Conservation (phyloP, 108 stramenopile species). For the Nitzschia inconspicua region DNA sequence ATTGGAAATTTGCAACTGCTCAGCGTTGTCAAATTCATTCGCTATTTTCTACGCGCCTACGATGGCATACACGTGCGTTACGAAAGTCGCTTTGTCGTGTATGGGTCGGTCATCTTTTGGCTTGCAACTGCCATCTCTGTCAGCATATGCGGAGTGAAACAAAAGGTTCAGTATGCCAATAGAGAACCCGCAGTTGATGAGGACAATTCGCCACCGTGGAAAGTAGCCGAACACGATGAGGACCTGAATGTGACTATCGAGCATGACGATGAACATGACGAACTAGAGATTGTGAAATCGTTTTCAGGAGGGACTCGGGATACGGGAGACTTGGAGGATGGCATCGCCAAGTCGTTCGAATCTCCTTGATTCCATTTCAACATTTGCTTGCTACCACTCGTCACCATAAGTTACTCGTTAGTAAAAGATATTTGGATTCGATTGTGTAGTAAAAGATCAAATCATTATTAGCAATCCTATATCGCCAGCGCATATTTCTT, state of each 20-base stretch:
- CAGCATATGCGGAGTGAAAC: neutral
- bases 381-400: too few relatives aligned
- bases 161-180: too few relatives aligned
- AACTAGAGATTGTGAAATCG: too few relatives aligned
- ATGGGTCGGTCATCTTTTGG: neutral
- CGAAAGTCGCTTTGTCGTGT: neutral
- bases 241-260: too few relatives aligned
- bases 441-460: neutral
- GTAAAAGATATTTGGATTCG: neutral
- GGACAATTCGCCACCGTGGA: too few relatives aligned
- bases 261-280: too few relatives aligned
- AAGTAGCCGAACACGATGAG: too few relatives aligned
- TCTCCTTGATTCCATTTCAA: too few relatives aligned
- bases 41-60: neutral
- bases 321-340: too few relatives aligned
- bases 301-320: too few relatives aligned
- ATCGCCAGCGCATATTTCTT: conserved; percentile 90
- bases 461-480: conserved; percentile 14
- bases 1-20: conserved; percentile 3
- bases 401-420: too few relatives aligned
- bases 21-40: neutral
- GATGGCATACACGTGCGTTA: neutral
- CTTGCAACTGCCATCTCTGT: neutral
- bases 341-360: too few relatives aligned
- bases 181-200: neutral